Evolutionary conservation across 2,329 filamentous ascomycete species (phyloP), one percentile per base, ranked within the genome.

Genomic region (Metarhizium rileyi): DNA sequence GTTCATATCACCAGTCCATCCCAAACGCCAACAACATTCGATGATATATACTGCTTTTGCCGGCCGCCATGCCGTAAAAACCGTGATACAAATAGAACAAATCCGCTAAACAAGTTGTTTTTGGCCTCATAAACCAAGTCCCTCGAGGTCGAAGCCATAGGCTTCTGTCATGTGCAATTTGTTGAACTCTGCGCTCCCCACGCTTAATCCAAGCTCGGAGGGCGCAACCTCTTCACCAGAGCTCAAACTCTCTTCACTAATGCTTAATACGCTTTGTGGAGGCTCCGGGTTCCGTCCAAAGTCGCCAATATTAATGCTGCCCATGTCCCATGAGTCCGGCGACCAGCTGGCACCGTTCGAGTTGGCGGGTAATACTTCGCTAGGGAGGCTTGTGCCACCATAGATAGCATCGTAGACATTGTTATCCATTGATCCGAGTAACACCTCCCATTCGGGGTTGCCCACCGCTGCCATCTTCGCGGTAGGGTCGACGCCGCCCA

Each of bases 321-420:
- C 66, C 38, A 80, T 62, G 47, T 80, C 76, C 74, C 78, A 82
- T 2, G 74, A 68, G 52, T 81, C 77, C 0, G 77, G 75, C 2
- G 77, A 76, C 80, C 78, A 82, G 47, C 70, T 69, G 20, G 63
- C 65, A 35, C 64, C 60, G 44, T 61, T 61, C 14, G 67, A 63
- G 1, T 65, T 58, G n/a, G 66, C 69, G 0, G 71, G 61, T 18
- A 74, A 66, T 10, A 74, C 66, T 30, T 73, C 68, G 28, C 75
- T 63, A 4, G 68, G 69, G 53, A 71, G 66, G 43, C 72, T 73
- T 9, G 77, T 75, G 0, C 85, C 85, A 35, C 86, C 86, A 57
- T 90, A 90, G 49, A 89, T 88, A 38, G 83, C 84, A 61, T 89
- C 84, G 65, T 88, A 93, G n/a, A 94, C 84, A 61, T 91, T 94